These are phyloP conservation scores for Triadica sebifera DNA, from an alignment of 345 rosid species.

Conservation along the genomic window DNA sequence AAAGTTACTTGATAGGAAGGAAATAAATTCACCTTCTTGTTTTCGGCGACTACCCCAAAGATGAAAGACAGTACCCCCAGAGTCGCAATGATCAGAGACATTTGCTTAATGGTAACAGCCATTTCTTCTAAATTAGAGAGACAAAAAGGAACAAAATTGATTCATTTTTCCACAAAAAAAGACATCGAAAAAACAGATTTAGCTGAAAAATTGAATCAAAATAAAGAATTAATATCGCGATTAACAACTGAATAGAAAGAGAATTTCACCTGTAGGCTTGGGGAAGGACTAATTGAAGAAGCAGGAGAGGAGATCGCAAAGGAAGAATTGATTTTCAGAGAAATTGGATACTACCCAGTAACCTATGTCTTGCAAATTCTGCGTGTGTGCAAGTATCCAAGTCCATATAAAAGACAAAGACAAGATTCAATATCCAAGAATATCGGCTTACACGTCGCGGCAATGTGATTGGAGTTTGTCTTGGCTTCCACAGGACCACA, in stretches of 20 bases:
- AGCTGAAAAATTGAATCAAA: background rate
- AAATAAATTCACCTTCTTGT: conserved; percentile 55
- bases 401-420: background rate
- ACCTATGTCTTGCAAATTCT: background rate
- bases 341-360: background rate
- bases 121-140: conserved; percentile 19
- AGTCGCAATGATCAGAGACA: conserved; percentile 51
- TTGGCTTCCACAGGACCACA: background rate
- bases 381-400: background rate
- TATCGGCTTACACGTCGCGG: background rate
- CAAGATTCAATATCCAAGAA: background rate
- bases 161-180: background rate
- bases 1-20: background rate
- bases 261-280: background rate
- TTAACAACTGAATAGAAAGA: background rate
- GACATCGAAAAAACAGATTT: background rate
- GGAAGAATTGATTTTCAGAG: background rate
- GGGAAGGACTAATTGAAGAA: too few species aligned
- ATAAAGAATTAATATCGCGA: background rate
- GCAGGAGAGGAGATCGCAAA: background rate
- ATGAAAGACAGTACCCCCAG: conserved; percentile 62
- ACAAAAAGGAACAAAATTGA: background rate
- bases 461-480: background rate
- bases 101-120: conserved; percentile 61
- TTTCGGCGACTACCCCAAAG: conserved; percentile 72